These are phyloP conservation scores for Pythium sp. DNA, from an alignment of 352 stramenopile genomes.

Conservation along the genomic window DNA sequence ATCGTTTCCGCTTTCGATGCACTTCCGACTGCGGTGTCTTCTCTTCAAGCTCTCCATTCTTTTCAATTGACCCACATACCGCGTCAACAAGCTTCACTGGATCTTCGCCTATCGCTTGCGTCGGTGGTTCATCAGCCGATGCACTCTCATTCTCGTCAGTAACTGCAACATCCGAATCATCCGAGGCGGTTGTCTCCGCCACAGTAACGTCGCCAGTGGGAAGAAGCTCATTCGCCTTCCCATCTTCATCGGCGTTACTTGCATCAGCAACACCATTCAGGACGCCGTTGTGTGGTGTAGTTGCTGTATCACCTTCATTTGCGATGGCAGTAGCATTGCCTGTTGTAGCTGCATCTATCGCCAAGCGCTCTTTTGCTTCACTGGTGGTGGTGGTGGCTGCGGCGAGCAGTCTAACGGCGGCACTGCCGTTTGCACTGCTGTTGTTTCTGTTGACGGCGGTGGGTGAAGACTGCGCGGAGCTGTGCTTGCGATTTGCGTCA, in stretches of 20 bases:
- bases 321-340: not conserved
- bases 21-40: not conserved
- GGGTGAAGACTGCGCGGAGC: not conserved
- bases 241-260: not conserved
- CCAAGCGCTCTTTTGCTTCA: not conserved
- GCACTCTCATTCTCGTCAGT: slow-evolving; percentile 10
- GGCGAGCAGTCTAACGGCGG: not conserved
- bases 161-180: slow-evolving; percentile 14
- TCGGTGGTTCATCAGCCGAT: slow-evolving; percentile 4
- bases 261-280: not conserved
- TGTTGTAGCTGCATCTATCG: not conserved
- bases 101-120: not conserved
- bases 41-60: not conserved
- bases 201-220: not conserved
- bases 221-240: not conserved
- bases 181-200: not conserved
- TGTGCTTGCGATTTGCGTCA: slow-evolving; percentile 1
- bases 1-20: slow-evolving; percentile 39
- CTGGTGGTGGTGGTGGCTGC: not conserved
- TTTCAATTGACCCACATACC: not conserved
- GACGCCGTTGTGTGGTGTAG: not conserved
- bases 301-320: not conserved
- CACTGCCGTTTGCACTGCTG: slow-evolving; percentile 5
- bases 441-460: not conserved
- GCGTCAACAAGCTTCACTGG: not conserved